phyloP scores from a whole-genome alignment of 1,284 basidiomycete genomes.

The Trichosporon sp. region DNA sequence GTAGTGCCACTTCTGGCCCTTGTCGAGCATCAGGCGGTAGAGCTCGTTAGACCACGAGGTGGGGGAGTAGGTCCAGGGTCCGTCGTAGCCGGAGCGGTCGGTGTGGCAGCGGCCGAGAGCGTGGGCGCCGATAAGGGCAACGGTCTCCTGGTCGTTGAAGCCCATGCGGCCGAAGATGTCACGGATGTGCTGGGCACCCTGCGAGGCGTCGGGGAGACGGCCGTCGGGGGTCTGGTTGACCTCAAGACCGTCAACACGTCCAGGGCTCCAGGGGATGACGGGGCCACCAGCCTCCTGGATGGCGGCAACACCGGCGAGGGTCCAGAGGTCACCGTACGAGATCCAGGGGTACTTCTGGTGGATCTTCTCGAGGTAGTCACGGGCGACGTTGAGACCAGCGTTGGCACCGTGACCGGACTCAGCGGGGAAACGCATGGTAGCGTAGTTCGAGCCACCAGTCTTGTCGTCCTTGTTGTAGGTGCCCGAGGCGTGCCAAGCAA shows the following conservation, averaged over 20 bases:
- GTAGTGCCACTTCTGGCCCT: slow-evolving; percentile 69
- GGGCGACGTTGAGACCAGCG: slow-evolving; percentile 79
- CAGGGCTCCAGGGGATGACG: slow-evolving; percentile 82
- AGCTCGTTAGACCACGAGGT: slow-evolving; percentile 78
- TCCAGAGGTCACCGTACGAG: slow-evolving; percentile 92
- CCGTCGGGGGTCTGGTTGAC: slow-evolving; percentile 85
- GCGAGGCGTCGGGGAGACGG: slow-evolving; percentile 85
- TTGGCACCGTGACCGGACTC: slow-evolving; percentile 86
- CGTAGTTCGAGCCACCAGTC: slow-evolving; percentile 88
- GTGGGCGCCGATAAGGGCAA: slow-evolving; percentile 91
- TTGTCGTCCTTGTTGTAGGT: slow-evolving; percentile 85
- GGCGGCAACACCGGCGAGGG: slow-evolving; percentile 69
- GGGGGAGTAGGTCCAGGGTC: slow-evolving; percentile 62
- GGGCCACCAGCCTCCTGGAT: slow-evolving; percentile 68
- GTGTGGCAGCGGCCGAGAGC: slow-evolving; percentile 91
- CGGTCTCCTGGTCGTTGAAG: slow-evolving; percentile 96
- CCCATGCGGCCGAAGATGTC: slow-evolving; percentile 93
- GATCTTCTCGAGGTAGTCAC: slow-evolving; percentile 80
- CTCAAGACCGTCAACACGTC: slow-evolving; percentile 79
- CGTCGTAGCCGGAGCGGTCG: slow-evolving; percentile 79
- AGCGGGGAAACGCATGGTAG: slow-evolving; percentile 90
- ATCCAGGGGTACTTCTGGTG: slow-evolving; percentile 85
- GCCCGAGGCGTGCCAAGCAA: slow-evolving; percentile 91
- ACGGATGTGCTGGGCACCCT: slow-evolving; percentile 83
- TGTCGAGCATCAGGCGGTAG: slow-evolving; percentile 71